Evolutionary conservation across 2,329 filamentous ascomycete genomes (phyloP), one percentile per base, ranked within the genome.

Genomic region (Fusarium anguioides): DNA sequence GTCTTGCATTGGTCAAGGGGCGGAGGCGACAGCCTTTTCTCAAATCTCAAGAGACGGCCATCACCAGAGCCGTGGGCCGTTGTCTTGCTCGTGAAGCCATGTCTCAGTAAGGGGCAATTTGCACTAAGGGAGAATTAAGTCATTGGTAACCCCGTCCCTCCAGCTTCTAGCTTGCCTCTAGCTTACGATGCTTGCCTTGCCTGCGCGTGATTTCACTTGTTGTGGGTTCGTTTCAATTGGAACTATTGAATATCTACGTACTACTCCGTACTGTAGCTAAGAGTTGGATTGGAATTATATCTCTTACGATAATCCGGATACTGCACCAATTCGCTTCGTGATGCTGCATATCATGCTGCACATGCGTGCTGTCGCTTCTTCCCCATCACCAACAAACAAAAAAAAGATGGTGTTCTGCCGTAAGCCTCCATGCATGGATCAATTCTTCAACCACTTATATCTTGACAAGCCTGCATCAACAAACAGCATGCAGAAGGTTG

Each of bases 131-230:
- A 36, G n/a, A 52, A 33, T 44, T 53, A 33, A 31, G 31, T 24
- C 17, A 51, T 51, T 24, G 31, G 23, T 35, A n/a, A n/a, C 10
- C 11, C 15, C 29, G 46, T 54, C 35, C 42, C 47, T 64, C 41
- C 58, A 40, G 52, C 45, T 48, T 68, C 64, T 68, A 68, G 54
- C 36, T 47, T 33, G 49, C 36, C 49, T 66, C 64, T 68, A 66
- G 62, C 45, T 44, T 29, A 10, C 8, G 20, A 48, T 57, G 65
- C 65, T 50, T 54, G 51, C n/a, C 65, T 64, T 56, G 65, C 65
- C 54, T 55, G 51, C 65, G 65, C 65, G 51, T 69, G 65, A 66
- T 69, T 64, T 33, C 47, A 31, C 48, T 53, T 20, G 35, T 31
- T 50, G 33, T 23, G 47, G 39, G 26, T 57, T 33, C 17, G 33